A percentile compares a stretch with the other conserved stretches of the same genome.
phyloP scores from a whole-genome alignment of 176 grass and related monocot species.

The Lolium rigidum region DNA sequence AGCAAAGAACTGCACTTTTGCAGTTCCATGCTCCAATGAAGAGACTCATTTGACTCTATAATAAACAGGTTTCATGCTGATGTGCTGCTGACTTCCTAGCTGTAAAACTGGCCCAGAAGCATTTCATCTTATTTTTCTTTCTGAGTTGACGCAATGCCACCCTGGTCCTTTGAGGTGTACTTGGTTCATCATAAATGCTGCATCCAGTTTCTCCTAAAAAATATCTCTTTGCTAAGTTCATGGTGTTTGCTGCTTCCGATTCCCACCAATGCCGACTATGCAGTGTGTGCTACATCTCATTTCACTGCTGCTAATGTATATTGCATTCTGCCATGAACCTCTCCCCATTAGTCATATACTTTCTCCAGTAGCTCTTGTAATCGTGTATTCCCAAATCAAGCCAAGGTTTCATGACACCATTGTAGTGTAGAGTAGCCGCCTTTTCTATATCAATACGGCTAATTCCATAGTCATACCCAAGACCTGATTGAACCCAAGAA shows the following conservation, averaged over 20 bases:
- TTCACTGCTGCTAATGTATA: constrained; percentile 45
- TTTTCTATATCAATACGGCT: constrained; percentile 34
- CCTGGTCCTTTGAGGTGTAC: not conserved
- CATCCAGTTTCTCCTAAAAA: not conserved
- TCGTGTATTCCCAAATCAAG: constrained; percentile 66
- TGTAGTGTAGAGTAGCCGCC: constrained; percentile 62
- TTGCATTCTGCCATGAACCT: constrained; percentile 75
- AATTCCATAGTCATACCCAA: constrained; percentile 68
- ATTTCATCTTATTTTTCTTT: constrained; percentile 8
- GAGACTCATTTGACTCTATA: not conserved
- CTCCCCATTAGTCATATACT: constrained; percentile 60
- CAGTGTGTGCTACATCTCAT: not conserved
- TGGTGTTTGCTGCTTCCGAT: constrained; percentile 6
- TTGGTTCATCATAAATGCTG: not conserved
- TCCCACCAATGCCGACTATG: constrained; percentile 7
- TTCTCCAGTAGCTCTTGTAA: constrained; percentile 67
- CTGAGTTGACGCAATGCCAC: not conserved
- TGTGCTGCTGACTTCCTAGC: not conserved
- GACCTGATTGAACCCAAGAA: constrained; percentile 64
- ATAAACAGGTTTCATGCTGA: constrained; percentile 16
- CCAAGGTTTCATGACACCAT: constrained; percentile 89
- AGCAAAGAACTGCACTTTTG: constrained; percentile 47
- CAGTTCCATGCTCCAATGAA: constrained; percentile 25
- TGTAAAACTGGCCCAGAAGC: not conserved
- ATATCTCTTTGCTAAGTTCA: constrained; percentile 11